Evolutionary conservation across 345 rosid species (phyloP).

Genomic region (Populus euphratica): DNA sequence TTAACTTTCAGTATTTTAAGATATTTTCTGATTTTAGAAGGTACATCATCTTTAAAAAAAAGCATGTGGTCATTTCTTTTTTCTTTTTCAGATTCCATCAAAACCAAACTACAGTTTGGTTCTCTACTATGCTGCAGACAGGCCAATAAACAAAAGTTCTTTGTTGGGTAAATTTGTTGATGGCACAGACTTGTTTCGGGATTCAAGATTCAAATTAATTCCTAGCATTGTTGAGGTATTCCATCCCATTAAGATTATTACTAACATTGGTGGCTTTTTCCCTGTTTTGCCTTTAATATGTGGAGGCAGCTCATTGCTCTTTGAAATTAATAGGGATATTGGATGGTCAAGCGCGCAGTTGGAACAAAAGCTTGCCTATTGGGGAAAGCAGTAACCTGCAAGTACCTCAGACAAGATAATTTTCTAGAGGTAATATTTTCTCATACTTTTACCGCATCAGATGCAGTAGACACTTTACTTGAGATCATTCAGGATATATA

Average conservation of each 20-base stretch:
- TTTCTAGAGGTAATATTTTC: conserved; percentile 65
- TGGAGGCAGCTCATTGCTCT: conserved; percentile 1
- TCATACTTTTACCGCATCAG: neutral
- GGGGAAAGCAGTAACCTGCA: conserved; percentile 98
- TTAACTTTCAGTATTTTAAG: neutral
- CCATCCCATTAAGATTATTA: neutral
- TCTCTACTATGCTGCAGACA: conserved; percentile 77
- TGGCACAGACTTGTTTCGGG: conserved; percentile 79
- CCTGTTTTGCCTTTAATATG: conserved; percentile 4
- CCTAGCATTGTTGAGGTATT: conserved; percentile 90
- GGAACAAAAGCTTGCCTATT: conserved; percentile 95
- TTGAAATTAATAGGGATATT: conserved; percentile 64
- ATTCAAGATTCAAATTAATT: conserved; percentile 84
- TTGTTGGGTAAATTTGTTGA: conserved; percentile 76
- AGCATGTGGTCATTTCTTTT: neutral
- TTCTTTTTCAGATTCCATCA: conserved; percentile 69
- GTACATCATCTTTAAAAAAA: conserved; percentile 6
- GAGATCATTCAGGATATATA: neutral
- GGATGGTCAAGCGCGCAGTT: conserved; percentile 99
- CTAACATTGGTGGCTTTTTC: neutral
- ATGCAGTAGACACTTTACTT: neutral
- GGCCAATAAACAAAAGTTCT: conserved; percentile 71
- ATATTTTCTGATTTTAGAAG: neutral
- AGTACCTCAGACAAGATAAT: conserved; percentile 83
- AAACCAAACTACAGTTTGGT: conserved; percentile 93